Conservation (phyloP, 2,329 filamentous ascomycete genomes). For the Leptographium galeiforme region DNA sequence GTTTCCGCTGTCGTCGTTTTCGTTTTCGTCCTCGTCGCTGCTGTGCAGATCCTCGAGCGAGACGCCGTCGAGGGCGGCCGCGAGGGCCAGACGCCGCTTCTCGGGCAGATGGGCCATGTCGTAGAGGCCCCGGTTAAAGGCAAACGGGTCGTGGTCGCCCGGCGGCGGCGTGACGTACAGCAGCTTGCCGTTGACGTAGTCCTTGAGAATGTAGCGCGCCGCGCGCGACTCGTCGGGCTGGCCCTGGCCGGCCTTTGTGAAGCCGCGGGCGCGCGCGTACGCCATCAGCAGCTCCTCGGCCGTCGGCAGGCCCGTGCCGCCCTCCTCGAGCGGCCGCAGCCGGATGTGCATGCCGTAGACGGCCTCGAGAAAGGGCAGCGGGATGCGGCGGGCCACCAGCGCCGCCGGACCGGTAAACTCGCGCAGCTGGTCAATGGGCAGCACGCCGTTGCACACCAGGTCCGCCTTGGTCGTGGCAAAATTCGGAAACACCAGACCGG, state of each 20-base stretch:
- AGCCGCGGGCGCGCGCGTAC: constrained; percentile 81
- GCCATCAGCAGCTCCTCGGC: constrained; percentile 73
- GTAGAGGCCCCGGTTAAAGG: constrained; percentile 87
- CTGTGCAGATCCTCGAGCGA: constrained; percentile 12
- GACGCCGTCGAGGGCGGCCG: constrained; percentile 33
- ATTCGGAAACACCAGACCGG: constrained; percentile 95
- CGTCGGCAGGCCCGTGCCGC: constrained; percentile 76
- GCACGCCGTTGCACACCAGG: constrained; percentile 83
- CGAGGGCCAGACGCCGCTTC: constrained; percentile 58
- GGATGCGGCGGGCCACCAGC: constrained; percentile 74
- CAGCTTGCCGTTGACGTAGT: constrained; percentile 94
- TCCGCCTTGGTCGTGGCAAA: constrained; percentile 95
- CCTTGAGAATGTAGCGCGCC: constrained; percentile 80
- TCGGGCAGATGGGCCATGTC: constrained; percentile 68
- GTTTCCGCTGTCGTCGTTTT: not conserved
- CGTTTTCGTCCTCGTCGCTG: not conserved
- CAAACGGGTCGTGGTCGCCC: constrained; percentile 40
- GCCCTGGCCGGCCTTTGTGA: constrained; percentile 76
- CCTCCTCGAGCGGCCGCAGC: constrained; percentile 73
- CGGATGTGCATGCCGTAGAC: constrained; percentile 86
- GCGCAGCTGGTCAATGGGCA: constrained; percentile 91
- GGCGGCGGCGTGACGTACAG: constrained; percentile 86
- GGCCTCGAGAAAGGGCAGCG: constrained; percentile 77
- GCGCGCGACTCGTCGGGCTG: constrained; percentile 90
- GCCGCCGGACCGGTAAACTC: constrained; percentile 81